A percentile compares a stretch with the other conserved stretches of the same genome.
These are phyloP conservation scores for Bimuria novae-zelandiae DNA, from an alignment of 2,329 filamentous ascomycete species.

Conservation along the genomic window DNA sequence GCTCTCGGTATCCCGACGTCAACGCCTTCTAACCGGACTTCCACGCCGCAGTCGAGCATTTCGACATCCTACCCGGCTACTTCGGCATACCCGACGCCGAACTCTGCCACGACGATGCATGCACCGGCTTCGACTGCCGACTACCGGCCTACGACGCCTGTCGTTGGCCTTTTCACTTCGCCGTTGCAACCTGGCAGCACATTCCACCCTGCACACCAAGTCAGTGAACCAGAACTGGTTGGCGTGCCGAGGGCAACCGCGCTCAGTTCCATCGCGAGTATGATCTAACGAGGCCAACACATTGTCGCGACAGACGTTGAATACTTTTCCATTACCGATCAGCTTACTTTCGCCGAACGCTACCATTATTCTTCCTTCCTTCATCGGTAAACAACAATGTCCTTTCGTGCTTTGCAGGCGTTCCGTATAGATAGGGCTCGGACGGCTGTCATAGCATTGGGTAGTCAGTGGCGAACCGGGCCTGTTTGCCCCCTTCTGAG, in stretches of 20 bases:
- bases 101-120: conserved; percentile 28
- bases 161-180: conserved; percentile 38
- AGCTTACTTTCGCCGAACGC: not conserved
- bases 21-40: conserved; percentile 21
- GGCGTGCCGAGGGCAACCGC: conserved; percentile 38
- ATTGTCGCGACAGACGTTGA: conserved; percentile 13
- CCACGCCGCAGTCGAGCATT: conserved; percentile 27
- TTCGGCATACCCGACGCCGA: conserved; percentile 33
- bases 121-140: conserved; percentile 12
- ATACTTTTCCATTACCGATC: conserved; percentile 4
- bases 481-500: conserved; percentile 6
- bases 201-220: conserved; percentile 28
- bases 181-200: conserved; percentile 36
- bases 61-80: conserved; percentile 23
- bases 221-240: conserved; percentile 43
- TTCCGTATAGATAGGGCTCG: conserved; percentile 1
- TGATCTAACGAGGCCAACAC: conserved; percentile 32
- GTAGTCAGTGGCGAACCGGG: conserved; percentile 2
- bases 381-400: not conserved
- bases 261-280: conserved; percentile 43
- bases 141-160: conserved; percentile 22
- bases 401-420: conserved; percentile 1
- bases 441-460: conserved; percentile 3
- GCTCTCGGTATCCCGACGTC: conserved; percentile 31
- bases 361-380: not conserved